Evolutionary conservation across 169 alveolate species (phyloP).

Genomic region (Eimeria praecox): DNA sequence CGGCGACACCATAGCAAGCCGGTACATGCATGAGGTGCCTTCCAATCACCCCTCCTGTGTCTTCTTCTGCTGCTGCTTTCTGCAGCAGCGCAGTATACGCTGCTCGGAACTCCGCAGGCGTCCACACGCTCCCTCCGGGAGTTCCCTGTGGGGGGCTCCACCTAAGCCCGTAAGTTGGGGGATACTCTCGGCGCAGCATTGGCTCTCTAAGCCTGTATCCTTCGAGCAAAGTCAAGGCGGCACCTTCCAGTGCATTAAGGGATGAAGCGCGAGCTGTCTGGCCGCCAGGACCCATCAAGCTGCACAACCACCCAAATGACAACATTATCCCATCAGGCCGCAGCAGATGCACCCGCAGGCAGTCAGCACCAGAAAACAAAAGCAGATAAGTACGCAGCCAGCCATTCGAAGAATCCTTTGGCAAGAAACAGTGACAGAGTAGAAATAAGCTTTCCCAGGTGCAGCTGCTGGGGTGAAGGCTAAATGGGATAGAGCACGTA

Average conservation of each 20-base stretch:
- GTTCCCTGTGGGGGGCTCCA: conserved; percentile 15
- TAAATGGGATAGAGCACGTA: neutral
- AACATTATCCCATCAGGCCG: too few species aligned
- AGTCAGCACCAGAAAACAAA: neutral
- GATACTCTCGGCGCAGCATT: conserved; percentile 5
- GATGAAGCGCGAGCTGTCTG: conserved; percentile 44
- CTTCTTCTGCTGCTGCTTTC: conserved; percentile 42
- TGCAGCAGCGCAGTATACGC: conserved; percentile 57
- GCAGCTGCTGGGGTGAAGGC: neutral
- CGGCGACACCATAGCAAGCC: conserved; percentile 22
- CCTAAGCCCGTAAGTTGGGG: conserved; percentile 3
- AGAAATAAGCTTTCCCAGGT: too few species aligned
- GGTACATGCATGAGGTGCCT: conserved; percentile 18
- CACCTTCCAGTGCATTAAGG: conserved; percentile 12
- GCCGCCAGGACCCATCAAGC: conserved; percentile 73
- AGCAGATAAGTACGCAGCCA: too few species aligned
- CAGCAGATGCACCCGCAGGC: too few species aligned
- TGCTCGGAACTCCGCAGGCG: conserved; percentile 59
- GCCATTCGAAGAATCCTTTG: too few species aligned
- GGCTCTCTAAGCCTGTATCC: conserved; percentile 28
- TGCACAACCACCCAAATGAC: neutral
- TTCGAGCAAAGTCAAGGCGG: conserved; percentile 9
- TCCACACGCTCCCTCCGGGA: neutral
- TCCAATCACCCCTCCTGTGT: neutral
- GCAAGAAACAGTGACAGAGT: too few species aligned